These are phyloP conservation scores for Stachybotrys elegans DNA, from an alignment of 2,329 filamentous ascomycete genomes.

Conservation along the genomic window DNA sequence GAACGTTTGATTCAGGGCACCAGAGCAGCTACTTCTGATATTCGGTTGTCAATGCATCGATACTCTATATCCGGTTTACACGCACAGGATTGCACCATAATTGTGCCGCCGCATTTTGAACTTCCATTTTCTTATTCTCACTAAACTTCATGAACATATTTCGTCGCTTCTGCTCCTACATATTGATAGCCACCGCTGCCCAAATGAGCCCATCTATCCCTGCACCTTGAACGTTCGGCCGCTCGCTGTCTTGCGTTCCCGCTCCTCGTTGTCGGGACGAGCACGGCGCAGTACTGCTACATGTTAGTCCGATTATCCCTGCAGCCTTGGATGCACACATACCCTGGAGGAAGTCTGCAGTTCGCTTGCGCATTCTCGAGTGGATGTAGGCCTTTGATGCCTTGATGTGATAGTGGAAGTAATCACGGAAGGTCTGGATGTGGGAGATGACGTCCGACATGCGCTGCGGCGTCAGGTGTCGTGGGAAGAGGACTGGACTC, in stretches of 20 bases:
- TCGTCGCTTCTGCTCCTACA: neutral
- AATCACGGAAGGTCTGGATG: slow-evolving; percentile 99
- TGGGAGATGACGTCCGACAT: slow-evolving; percentile 96
- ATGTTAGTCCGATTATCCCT: slow-evolving; percentile 18
- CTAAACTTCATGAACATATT: neutral
- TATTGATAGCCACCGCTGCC: neutral
- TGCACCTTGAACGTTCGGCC: slow-evolving; percentile 79
- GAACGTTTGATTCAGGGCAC: no score
- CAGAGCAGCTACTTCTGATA: no score
- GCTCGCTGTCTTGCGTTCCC: slow-evolving; percentile 96
- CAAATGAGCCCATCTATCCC: slow-evolving; percentile 13
- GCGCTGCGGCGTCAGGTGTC: slow-evolving; percentile 84
- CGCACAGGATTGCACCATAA: no score
- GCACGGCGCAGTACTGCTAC: slow-evolving; percentile 83
- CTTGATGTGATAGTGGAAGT: slow-evolving; percentile 99
- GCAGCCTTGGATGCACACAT: slow-evolving; percentile 22
- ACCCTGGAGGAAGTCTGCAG: slow-evolving; percentile 97
- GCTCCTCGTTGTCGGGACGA: slow-evolving; percentile 91
- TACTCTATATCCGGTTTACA: neutral
- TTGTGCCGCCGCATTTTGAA: no score
- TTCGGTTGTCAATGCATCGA: neutral
- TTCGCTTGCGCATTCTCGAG: slow-evolving; percentile 94
- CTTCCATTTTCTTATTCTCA: no score
- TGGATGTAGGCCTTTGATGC: slow-evolving; percentile 99
- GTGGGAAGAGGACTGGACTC: slow-evolving; percentile 80